Conservation (phyloP, 2,329 filamentous ascomycete species). For the Mycosphaerella sp. region DNA sequence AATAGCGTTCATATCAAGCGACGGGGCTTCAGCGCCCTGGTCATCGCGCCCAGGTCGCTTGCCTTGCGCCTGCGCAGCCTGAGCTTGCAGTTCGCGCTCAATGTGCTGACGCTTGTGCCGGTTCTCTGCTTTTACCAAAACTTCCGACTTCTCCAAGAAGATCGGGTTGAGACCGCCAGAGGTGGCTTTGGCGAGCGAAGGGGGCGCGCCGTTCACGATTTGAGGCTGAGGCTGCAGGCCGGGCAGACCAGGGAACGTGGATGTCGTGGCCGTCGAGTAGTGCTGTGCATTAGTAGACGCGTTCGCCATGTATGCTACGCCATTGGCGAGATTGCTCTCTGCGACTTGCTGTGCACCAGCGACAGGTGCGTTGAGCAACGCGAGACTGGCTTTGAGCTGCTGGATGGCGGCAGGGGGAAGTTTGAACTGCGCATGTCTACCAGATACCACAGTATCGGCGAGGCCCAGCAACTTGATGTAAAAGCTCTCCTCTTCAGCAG, state of each 20-base stretch:
- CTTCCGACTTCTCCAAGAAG: conserved; percentile 77
- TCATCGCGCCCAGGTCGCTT: conserved; percentile 47
- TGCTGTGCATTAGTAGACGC: conserved; percentile 22
- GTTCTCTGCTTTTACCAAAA: conserved; percentile 74
- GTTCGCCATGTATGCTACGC: conserved; percentile 19
- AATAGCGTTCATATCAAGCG: conserved; percentile 40
- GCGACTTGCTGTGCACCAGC: conserved; percentile 9
- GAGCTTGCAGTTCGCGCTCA: conserved; percentile 70
- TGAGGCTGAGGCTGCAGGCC: conserved; percentile 19
- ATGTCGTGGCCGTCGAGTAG: conserved; percentile 7
- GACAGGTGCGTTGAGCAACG: conserved; percentile 8
- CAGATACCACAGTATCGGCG: conserved; percentile 73
- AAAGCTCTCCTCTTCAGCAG: conserved; percentile 34
- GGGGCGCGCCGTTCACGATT: conserved; percentile 9
- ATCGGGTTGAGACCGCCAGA: conserved; percentile 66
- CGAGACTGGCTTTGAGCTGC: conserved; percentile 27
- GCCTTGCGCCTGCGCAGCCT: conserved; percentile 55
- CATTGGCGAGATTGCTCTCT: conserved; percentile 17
- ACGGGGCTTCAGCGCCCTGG: conserved; percentile 41
- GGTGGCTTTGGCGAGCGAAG: conserved; percentile 16
- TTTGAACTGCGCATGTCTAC: conserved; percentile 60
- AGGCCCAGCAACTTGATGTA: conserved; percentile 77
- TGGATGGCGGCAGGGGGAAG: conserved; percentile 50
- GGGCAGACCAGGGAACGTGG: conserved; percentile 19
- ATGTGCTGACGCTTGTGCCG: conserved; percentile 73